Evolutionary conservation across 2,329 filamentous ascomycete genomes (phyloP), one percentile per base, ranked within the genome.

Genomic region (Fusarium robinianum): DNA sequence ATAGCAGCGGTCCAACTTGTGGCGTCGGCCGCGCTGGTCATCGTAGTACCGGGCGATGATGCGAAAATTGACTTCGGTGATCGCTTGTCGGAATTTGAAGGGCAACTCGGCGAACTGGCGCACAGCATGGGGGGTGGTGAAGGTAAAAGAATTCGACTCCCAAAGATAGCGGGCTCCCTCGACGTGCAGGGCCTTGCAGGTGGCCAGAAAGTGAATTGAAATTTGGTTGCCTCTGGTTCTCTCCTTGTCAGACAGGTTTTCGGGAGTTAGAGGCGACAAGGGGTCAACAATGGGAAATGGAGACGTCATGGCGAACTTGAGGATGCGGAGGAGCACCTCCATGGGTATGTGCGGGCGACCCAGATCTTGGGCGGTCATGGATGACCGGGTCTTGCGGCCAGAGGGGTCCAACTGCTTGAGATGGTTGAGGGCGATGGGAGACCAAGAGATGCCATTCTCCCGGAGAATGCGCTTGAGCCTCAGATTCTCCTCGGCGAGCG

Each of bases 1-100:
- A 49, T 78, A 73, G 7, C 62, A 63, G 15, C 62, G 65, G 17
- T 67, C 67, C 30, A 75, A 63, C 49, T 67, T 71, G 50, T 74
- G 74, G 24, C 67, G 70, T 8, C 65, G 63, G 32, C 40, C 35
- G 3, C 61, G 64, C 32, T 74, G 68, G 34, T 81, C 77, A 41
- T 80, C 77, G 48, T 79, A 82, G 58, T 78, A 81, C 37, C 69
- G 70, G 8, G 77, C 78, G 45, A 81, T 74, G 55, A 81, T 65
- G 27, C 79, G 76, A 26, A 81, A 64, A 18, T 68, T 79, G 55
- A 78, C 62, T 42, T 72, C 65, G 16, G 67, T 67, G 40, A 82
- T 69, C 8, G 65, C 61, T 21, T 69, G 61, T 11, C 79, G 75
- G 42, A 71, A 71, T 5, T 62, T 44, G 8, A 68, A 44, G 30